Conservation (phyloP, 306 rosid genomes). For the Lagenaria siceraria region DNA sequence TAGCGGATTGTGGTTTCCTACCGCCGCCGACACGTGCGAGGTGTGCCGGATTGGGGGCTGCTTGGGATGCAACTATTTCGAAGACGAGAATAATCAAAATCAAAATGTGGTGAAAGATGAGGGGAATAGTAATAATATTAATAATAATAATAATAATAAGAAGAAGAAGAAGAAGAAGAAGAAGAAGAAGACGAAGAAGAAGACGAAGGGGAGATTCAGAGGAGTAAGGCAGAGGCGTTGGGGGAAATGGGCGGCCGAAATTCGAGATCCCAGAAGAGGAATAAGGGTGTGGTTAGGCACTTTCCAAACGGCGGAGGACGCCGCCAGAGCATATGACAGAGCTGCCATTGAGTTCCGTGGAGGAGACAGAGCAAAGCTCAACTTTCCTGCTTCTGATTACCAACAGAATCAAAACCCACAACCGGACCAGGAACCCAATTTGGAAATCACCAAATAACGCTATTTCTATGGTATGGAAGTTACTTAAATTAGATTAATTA, state of each 20-base stretch:
- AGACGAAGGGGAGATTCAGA: constrained; percentile 19
- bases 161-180: background rate
- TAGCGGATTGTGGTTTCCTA: background rate
- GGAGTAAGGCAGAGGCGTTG: constrained; percentile 57
- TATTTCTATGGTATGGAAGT: background rate
- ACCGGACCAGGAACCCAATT: background rate
- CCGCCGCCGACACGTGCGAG: constrained; percentile 14
- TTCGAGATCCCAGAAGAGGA: constrained; percentile 28
- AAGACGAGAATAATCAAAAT: background rate
- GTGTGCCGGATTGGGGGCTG: constrained; percentile 26
- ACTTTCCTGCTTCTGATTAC: constrained; percentile 21
- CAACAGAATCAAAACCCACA: background rate
- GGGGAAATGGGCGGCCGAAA: constrained; percentile 69
- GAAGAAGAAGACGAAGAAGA: background rate
- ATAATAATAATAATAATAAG: no score
- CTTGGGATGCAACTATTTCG: constrained; percentile 29
- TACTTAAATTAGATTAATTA: background rate
- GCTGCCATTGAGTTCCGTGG: constrained; percentile 41
- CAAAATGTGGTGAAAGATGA: background rate
- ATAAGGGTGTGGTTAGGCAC: constrained; percentile 48
- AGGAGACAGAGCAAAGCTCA: constrained; percentile 27
- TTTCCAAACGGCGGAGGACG: constrained; percentile 39
- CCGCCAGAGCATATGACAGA: constrained; percentile 49
- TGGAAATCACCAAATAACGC: background rate
- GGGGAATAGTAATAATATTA: no score